phyloP scores from a whole-genome alignment of 306 rosid species.

The Vigna angularis region DNA sequence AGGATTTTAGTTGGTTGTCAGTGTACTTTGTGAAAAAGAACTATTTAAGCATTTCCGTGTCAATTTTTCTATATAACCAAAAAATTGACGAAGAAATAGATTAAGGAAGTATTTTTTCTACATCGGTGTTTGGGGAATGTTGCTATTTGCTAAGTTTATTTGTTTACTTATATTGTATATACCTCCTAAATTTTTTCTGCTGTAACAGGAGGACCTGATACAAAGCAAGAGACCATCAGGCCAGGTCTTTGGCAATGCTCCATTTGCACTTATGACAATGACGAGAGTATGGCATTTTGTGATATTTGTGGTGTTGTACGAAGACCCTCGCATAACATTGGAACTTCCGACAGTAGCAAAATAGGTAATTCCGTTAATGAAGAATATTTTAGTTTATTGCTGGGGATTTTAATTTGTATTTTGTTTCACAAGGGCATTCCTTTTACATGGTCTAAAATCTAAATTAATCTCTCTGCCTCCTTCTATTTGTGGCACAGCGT shows the following conservation, averaged over 20 bases:
- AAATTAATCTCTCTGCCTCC: slow-evolving; percentile 1
- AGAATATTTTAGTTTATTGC: slow-evolving; percentile 25
- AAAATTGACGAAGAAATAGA: background rate
- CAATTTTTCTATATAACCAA: background rate
- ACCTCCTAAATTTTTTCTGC: slow-evolving; percentile 33
- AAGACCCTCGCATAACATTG: slow-evolving; percentile 46
- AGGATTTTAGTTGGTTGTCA: no score
- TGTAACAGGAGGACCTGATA: slow-evolving; percentile 54
- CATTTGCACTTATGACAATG: slow-evolving; percentile 92
- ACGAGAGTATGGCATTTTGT: slow-evolving; percentile 69
- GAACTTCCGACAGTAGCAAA: slow-evolving; percentile 48
- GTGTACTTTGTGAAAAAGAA: no score
- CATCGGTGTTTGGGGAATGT: background rate
- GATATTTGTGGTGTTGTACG: slow-evolving; percentile 95
- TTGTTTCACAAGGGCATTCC: slow-evolving; percentile 40
- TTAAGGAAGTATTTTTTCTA: slow-evolving; percentile 5
- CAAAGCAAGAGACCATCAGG: slow-evolving; percentile 53
- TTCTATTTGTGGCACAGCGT: background rate
- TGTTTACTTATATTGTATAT: background rate
- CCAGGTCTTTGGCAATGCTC: slow-evolving; percentile 74
- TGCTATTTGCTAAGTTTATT: background rate
- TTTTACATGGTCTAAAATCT: slow-evolving; percentile 19
- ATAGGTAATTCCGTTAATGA: slow-evolving; percentile 64
- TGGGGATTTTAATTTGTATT: slow-evolving; percentile 10
- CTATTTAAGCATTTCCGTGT: no score